Percentiles rank a stretch among this genome's conserved stretches.
phyloP scores from a whole-genome alignment of 306 rosid species.

The Clitoria ternatea region DNA sequence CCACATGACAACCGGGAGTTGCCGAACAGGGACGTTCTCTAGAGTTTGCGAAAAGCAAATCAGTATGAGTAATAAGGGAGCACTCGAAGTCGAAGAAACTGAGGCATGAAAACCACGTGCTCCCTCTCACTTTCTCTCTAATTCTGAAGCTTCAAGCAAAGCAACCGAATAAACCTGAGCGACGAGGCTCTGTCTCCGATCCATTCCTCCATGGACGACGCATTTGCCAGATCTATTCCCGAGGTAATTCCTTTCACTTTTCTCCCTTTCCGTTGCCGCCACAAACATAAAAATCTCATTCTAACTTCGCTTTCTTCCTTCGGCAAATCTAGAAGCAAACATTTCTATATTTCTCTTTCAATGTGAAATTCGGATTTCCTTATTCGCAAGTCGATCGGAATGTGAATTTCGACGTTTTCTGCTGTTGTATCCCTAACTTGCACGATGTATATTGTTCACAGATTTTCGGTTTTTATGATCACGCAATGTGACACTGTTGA shows the following conservation, averaged over 20 bases:
- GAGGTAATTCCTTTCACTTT: slow-evolving; percentile 48
- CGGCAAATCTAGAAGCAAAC: slow-evolving; percentile 10
- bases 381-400: neutral
- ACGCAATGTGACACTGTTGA: neutral
- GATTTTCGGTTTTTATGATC: slow-evolving; percentile 5
- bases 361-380: neutral
- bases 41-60: neutral
- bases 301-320: neutral
- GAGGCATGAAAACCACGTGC: slow-evolving; percentile 21
- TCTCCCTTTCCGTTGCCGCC: neutral
- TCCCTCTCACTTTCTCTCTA: neutral
- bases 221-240: slow-evolving; percentile 79
- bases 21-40: neutral
- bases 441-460: neutral
- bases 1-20: neutral
- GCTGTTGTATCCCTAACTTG: neutral
- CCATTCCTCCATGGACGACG: slow-evolving; percentile 74
- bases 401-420: slow-evolving; percentile 4
- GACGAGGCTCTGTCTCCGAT: slow-evolving; percentile 23
- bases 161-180: neutral
- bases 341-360: neutral
- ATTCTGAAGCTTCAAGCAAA: slow-evolving; percentile 13
- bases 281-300: neutral
- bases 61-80: neutral
- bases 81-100: neutral